Percentiles rank a stretch among this genome's conserved stretches.
Evolutionary conservation across 2,329 filamentous ascomycete species (phyloP).

Genomic region (Venturia effusa): DNA sequence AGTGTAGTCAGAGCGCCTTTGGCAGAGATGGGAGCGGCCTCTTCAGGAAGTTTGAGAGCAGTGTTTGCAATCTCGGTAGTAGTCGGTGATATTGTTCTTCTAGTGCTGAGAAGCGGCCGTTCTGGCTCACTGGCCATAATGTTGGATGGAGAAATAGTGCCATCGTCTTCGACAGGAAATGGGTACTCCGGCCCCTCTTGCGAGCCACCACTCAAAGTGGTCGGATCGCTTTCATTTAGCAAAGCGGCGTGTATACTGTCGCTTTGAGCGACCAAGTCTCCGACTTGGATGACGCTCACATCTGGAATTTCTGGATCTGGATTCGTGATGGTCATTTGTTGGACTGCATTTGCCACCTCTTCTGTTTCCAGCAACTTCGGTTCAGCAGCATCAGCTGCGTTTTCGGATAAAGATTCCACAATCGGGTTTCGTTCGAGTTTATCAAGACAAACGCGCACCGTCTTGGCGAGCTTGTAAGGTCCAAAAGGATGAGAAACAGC

Average conservation of each 20-base stretch:
- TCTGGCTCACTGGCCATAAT: not conserved
- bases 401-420: not conserved
- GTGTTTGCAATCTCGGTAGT: not conserved
- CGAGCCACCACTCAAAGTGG: not conserved
- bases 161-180: constrained; percentile 3
- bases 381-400: not conserved
- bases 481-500: constrained; percentile 29
- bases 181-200: constrained; percentile 8
- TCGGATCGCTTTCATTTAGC: constrained; percentile 12
- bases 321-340: constrained; percentile 13
- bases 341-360: constrained; percentile 7
- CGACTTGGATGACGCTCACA: constrained; percentile 14
- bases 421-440: constrained; percentile 8
- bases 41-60: not conserved
- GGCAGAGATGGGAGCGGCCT: not conserved
- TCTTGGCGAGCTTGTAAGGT: constrained; percentile 29
- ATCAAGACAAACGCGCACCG: constrained; percentile 22
- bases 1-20: not conserved
- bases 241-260: constrained; percentile 17
- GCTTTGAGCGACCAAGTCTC: constrained; percentile 14
- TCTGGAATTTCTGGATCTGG: constrained; percentile 9
- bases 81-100: constrained; percentile 6
- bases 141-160: constrained; percentile 8
- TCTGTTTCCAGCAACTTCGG: not conserved
- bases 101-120: not conserved